phyloP scores from a whole-genome alignment of 352 stramenopile species.

The Blastocystis sp. region DNA sequence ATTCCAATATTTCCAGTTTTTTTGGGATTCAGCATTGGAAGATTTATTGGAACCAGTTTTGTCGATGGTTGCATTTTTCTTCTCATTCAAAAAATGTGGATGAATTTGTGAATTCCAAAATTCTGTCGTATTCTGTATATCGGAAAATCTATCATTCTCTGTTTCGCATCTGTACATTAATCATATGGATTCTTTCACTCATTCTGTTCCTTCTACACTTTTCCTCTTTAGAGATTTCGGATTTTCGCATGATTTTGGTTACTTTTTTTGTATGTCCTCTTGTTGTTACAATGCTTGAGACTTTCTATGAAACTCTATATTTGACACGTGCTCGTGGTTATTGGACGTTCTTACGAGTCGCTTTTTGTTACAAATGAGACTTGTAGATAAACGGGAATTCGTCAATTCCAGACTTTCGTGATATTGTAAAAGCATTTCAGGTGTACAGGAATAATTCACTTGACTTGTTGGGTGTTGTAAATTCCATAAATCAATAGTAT shows the following conservation, averaged over 20 bases:
- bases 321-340: neutral
- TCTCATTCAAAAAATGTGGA: neutral
- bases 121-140: conserved; percentile 30
- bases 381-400: neutral
- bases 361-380: neutral
- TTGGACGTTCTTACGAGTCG: neutral
- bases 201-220: neutral
- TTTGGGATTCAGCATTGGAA: neutral
- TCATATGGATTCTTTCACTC: neutral
- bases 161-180: neutral
- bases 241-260: conserved; percentile 7
- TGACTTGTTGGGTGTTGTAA: neutral
- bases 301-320: neutral
- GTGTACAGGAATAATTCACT: neutral
- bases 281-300: neutral
- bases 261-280: conserved; percentile 45
- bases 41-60: conserved; percentile 5
- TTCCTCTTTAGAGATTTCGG: neutral
- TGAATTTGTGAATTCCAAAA: neutral
- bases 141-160: neutral
- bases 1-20: neutral
- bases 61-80: conserved; percentile 6
- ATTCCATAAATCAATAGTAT: neutral
- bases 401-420: neutral
- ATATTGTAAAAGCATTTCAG: neutral